These are phyloP conservation scores for Xylaria sp. DNA, from an alignment of 2,329 filamentous ascomycete genomes.

Conservation along the genomic window DNA sequence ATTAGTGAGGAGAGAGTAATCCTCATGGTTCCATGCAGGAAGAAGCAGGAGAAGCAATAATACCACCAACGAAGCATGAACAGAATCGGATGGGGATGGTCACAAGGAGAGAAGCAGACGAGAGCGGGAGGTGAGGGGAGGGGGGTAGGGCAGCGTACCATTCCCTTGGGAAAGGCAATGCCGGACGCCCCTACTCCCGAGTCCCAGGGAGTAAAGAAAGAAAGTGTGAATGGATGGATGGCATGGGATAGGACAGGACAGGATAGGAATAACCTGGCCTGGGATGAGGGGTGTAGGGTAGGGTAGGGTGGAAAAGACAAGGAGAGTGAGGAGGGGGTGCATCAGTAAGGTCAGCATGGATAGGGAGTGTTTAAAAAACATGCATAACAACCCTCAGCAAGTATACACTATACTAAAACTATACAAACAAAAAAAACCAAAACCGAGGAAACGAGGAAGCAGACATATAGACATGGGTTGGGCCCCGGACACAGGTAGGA, in stretches of 20 bases:
- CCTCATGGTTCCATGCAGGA: constrained; percentile 5
- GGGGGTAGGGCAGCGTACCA: constrained; percentile 18
- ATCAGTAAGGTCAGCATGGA: constrained; percentile 15
- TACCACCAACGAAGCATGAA: neutral
- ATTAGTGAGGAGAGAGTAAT: neutral
- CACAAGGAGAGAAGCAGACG: neutral
- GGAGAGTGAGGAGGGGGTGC: neutral
- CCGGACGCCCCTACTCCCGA: constrained; percentile 5
- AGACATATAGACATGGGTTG: constrained; percentile 1
- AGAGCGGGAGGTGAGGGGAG: neutral
- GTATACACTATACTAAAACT: neutral
- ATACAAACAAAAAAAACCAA: neutral
- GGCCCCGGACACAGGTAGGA: constrained; percentile 2
- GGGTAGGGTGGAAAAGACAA: neutral
- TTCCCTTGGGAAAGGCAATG: constrained; percentile 8
- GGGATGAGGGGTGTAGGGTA: too few species aligned
- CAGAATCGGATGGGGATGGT: neutral
- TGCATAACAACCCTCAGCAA: neutral
- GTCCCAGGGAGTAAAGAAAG: neutral
- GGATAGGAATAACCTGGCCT: too few species aligned
- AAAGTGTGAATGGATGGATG: neutral
- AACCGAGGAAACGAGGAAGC: neutral
- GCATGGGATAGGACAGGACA: neutral
- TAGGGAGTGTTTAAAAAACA: neutral
- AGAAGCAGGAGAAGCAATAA: neutral